A percentile compares a stretch with the other conserved stretches of the same genome.
These are phyloP conservation scores for Saturnispora dispora DNA, from an alignment of 805 yeast species.

Conservation along the genomic window DNA sequence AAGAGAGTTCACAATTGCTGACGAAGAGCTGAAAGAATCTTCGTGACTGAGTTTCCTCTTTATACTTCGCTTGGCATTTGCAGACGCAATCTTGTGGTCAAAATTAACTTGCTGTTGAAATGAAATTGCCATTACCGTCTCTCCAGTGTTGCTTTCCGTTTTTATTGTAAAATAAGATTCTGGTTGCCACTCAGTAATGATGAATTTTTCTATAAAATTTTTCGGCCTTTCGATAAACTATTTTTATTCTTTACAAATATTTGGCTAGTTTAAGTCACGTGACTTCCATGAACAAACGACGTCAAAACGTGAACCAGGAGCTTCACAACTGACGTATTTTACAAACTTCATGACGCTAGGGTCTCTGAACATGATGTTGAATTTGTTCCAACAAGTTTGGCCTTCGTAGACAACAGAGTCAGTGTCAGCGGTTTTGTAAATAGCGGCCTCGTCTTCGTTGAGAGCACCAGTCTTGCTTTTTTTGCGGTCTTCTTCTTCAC, in stretches of 20 bases:
- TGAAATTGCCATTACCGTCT: not conserved
- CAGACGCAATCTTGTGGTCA: not conserved
- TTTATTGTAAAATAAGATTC: not conserved
- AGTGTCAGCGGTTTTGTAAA: constrained; percentile 59
- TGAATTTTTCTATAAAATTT: not conserved
- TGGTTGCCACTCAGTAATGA: not conserved
- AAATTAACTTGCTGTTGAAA: not conserved
- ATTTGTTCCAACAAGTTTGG: constrained; percentile 76
- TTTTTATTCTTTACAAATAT: not conserved
- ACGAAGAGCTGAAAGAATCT: not conserved
- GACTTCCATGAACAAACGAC: constrained; percentile 73
- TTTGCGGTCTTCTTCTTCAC: not conserved
- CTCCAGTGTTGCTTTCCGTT: not conserved
- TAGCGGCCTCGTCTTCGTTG: constrained; percentile 72
- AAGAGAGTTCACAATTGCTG: not conserved
- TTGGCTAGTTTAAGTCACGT: constrained; percentile 25
- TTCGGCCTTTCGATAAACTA: not conserved
- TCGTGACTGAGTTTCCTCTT: not conserved
- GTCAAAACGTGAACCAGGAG: constrained; percentile 93
- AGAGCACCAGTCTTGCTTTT: constrained; percentile 11
- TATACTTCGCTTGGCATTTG: not conserved
- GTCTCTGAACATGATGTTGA: constrained; percentile 74
- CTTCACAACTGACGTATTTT: constrained; percentile 81
- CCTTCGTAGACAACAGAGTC: constrained; percentile 70
- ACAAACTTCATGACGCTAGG: constrained; percentile 82